Conservation (phyloP, 1,284 basidiomycete species). For the Macrocybe sp. region DNA sequence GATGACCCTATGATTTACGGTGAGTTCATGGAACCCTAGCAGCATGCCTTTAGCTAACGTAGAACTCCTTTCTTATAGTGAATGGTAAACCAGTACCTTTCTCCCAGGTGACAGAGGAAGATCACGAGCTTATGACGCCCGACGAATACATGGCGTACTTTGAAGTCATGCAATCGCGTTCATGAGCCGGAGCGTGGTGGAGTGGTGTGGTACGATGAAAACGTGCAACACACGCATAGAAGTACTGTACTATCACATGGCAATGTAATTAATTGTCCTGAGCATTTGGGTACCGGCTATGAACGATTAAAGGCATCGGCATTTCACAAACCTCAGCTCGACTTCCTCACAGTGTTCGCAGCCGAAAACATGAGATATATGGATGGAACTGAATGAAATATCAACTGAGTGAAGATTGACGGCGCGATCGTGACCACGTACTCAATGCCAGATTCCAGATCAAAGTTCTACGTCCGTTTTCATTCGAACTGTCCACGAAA, state of each 20-base stretch:
- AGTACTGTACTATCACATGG: background rate
- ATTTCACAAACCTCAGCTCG: background rate
- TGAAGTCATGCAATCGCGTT: conserved; percentile 49
- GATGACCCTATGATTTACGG: conserved; percentile 65
- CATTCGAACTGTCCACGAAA: too few relatives aligned
- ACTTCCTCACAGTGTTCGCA: background rate
- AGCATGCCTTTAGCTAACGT: background rate
- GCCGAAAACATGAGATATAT: background rate
- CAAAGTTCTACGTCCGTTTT: background rate
- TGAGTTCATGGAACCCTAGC: conserved; percentile 23
- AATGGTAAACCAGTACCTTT: conserved; percentile 64
- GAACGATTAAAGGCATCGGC: too few relatives aligned
- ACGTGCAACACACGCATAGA: background rate
- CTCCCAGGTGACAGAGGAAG: conserved; percentile 75
- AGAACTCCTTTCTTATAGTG: conserved; percentile 35
- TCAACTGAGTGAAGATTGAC: background rate
- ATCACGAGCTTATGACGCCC: conserved; percentile 79
- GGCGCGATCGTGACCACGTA: background rate
- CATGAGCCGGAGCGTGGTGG: conserved; percentile 10
- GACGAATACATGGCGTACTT: conserved; percentile 81
- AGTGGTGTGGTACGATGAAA: background rate
- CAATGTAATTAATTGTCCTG: conserved; percentile 1
- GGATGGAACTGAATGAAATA: background rate
- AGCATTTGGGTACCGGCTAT: too few relatives aligned
- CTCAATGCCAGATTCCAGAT: background rate